These are phyloP conservation scores for Aspergillus affinis DNA, from an alignment of 495 filamentous ascomycete species.

Conservation along the genomic window DNA sequence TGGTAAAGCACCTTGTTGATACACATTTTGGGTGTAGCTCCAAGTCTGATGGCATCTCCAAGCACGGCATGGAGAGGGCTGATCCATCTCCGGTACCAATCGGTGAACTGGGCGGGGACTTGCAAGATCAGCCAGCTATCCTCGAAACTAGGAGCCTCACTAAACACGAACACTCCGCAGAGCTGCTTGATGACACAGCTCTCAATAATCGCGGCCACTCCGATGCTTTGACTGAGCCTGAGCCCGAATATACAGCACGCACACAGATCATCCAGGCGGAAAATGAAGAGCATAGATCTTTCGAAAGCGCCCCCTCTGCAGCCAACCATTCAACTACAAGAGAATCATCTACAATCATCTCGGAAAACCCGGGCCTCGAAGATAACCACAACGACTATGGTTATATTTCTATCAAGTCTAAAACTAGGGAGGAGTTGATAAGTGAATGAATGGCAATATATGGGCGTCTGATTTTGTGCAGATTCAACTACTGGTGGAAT, in stretches of 20 bases:
- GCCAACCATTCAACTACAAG: neutral
- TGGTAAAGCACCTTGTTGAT: conserved; percentile 89
- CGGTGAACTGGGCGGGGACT: conserved; percentile 42
- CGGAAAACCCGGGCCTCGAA: neutral
- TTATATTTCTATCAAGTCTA: neutral
- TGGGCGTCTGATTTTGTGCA: neutral
- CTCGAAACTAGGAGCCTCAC: neutral
- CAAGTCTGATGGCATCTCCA: conserved; percentile 56
- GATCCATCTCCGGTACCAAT: conserved; percentile 38
- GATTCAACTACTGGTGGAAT: too few species aligned
- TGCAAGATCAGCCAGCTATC: conserved; percentile 28
- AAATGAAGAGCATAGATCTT: neutral
- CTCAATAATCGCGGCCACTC: neutral
- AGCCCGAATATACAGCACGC: neutral
- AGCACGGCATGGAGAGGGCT: conserved; percentile 50
- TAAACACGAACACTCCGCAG: neutral
- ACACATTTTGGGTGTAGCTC: conserved; percentile 81
- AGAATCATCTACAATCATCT: neutral
- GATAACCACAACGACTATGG: neutral
- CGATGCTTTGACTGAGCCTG: neutral
- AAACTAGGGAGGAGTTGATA: neutral
- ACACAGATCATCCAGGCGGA: neutral
- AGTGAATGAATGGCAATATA: neutral
- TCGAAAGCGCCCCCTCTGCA: neutral
- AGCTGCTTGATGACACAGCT: neutral